Percentiles rank a stretch among this genome's conserved stretches.
phyloP scores from a whole-genome alignment of 495 filamentous ascomycete species.

The Aspergillus kassunensis region DNA sequence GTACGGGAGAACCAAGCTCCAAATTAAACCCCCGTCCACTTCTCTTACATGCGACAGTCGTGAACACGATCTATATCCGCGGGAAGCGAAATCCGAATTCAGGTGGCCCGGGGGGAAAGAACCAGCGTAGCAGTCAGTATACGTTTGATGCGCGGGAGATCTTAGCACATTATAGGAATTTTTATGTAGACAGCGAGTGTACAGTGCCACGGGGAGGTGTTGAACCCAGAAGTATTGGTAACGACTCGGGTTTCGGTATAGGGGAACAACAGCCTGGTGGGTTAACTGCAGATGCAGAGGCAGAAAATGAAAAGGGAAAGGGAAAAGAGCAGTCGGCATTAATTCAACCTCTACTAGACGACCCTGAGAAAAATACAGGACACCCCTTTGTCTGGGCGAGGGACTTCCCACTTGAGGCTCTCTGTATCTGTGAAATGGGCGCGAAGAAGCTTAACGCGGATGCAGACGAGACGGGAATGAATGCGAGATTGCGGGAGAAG shows the following conservation, averaged over 20 bases:
- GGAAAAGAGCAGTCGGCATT: too few relatives aligned
- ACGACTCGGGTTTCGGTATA: too few relatives aligned
- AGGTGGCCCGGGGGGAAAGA: slow-evolving; percentile 16
- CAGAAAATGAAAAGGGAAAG: too few relatives aligned
- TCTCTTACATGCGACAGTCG: slow-evolving; percentile 76
- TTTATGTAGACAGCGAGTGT: slow-evolving; percentile 29
- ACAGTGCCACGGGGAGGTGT: slow-evolving; percentile 13
- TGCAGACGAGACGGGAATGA: slow-evolving; percentile 23
- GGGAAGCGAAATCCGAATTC: slow-evolving; percentile 1
- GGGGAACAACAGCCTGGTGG: too few relatives aligned
- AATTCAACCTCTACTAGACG: too few relatives aligned
- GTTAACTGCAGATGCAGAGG: background rate
- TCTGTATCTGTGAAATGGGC: slow-evolving; percentile 77
- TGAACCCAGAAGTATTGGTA: too few relatives aligned
- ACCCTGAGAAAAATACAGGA: background rate
- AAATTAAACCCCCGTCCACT: slow-evolving; percentile 56
- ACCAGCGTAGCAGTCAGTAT: slow-evolving; percentile 25
- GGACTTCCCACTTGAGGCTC: slow-evolving; percentile 54
- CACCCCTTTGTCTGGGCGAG: slow-evolving; percentile 56
- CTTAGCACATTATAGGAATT: slow-evolving; percentile 28
- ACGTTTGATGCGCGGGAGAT: slow-evolving; percentile 40
- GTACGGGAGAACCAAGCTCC: too few relatives aligned
- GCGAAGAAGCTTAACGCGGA: slow-evolving; percentile 53
- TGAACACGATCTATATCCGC: slow-evolving; percentile 78
- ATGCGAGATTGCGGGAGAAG: slow-evolving; percentile 37